These are phyloP conservation scores for Pythium dissimile DNA, from an alignment of 352 stramenopile species.

Conservation along the genomic window DNA sequence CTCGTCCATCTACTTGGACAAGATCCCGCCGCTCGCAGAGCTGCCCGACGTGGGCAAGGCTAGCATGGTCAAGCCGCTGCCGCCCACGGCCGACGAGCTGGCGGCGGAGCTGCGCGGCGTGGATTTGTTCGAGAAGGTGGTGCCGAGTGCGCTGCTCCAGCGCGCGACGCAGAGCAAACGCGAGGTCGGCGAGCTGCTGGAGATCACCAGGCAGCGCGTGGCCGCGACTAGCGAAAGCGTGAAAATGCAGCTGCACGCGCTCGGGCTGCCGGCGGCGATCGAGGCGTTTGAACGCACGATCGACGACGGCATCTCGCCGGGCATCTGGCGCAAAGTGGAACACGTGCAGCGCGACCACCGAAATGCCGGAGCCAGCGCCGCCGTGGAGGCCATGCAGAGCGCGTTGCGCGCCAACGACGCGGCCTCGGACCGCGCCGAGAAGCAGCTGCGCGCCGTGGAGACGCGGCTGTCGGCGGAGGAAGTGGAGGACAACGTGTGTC, in stretches of 20 bases:
- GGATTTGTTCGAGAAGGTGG: constrained; percentile 72
- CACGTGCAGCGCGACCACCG: constrained; percentile 11
- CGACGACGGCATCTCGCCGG: constrained; percentile 49
- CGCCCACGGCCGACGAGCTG: constrained; percentile 46
- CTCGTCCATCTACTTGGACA: constrained; percentile 77
- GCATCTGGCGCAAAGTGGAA: constrained; percentile 57
- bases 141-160: constrained; percentile 49
- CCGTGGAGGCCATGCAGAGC: constrained; percentile 31
- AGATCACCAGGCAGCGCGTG: constrained; percentile 36
- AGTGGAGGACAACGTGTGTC: constrained; percentile 61
- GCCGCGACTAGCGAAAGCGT: constrained; percentile 42
- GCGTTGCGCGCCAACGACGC: constrained; percentile 50
- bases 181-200: constrained; percentile 43
- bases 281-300: constrained; percentile 71
- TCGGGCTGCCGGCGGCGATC: constrained; percentile 72
- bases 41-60: constrained; percentile 57
- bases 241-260: constrained; percentile 47
- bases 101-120: constrained; percentile 41
- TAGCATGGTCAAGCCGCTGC: constrained; percentile 61
- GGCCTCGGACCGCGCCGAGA: constrained; percentile 50
- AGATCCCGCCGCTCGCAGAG: constrained; percentile 53
- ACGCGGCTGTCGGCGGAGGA: constrained; percentile 52
- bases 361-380: neutral
- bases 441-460: constrained; percentile 54
- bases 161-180: constrained; percentile 45